A percentile compares a stretch with the other conserved stretches of the same genome.
These are phyloP conservation scores for Pneumocystis wakefieldiae DNA, from an alignment of 1,139 yeast genomes.

Conservation along the genomic window DNA sequence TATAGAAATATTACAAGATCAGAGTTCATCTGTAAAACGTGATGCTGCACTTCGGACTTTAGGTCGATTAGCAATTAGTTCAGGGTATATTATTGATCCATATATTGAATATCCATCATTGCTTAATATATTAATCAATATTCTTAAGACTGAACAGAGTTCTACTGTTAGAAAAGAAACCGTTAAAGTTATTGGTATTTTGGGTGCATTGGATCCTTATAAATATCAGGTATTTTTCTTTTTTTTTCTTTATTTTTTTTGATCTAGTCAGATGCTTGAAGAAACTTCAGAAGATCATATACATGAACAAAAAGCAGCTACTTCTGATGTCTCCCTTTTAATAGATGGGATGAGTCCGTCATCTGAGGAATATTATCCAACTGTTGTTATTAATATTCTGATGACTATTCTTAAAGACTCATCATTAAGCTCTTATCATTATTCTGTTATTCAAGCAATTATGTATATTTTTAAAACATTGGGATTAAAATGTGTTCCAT, in stretches of 20 bases:
- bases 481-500: slow-evolving; percentile 77
- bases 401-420: slow-evolving; percentile 74
- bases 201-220: slow-evolving; percentile 95
- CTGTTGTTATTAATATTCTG: slow-evolving; percentile 77
- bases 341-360: slow-evolving; percentile 94
- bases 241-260: neutral
- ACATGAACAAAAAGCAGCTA: slow-evolving; percentile 47
- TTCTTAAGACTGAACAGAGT: slow-evolving; percentile 66
- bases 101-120: slow-evolving; percentile 80
- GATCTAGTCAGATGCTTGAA: slow-evolving; percentile 44
- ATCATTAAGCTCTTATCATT: slow-evolving; percentile 73
- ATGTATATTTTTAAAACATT: slow-evolving; percentile 79
- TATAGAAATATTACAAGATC: slow-evolving; percentile 79
- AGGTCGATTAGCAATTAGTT: slow-evolving; percentile 77
- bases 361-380: slow-evolving; percentile 85
- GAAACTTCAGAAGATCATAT: slow-evolving; percentile 44
- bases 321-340: slow-evolving; percentile 73
- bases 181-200: slow-evolving; percentile 71
- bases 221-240: slow-evolving; percentile 41
- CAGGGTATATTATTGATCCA: slow-evolving; percentile 93
- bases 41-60: slow-evolving; percentile 79
- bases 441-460: slow-evolving; percentile 80
- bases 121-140: slow-evolving; percentile 63
- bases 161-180: slow-evolving; percentile 68
- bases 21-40: slow-evolving; percentile 68